phyloP scores from a whole-genome alignment of 2,329 filamentous ascomycete genomes.

The Fusarium napiforme region DNA sequence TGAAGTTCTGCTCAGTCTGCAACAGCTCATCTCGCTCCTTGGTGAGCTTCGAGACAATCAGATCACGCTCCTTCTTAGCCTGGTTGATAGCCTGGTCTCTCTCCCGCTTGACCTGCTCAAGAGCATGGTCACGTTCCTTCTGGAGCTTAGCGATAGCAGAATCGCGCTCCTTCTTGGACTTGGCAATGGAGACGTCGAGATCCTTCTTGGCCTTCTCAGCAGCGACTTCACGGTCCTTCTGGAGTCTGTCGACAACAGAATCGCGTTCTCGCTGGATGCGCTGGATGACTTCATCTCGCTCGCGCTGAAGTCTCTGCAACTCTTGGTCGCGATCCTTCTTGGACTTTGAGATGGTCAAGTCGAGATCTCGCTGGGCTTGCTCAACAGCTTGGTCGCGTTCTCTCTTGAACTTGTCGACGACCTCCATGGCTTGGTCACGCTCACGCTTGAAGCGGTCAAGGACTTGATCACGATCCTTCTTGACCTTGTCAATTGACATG shows the following conservation, averaged over 20 bases:
- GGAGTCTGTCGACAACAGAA: slow-evolving; percentile 27
- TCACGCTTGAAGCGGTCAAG: slow-evolving; percentile 32
- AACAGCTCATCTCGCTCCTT: slow-evolving; percentile 41
- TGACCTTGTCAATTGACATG: slow-evolving; percentile 32
- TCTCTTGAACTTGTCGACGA: slow-evolving; percentile 35
- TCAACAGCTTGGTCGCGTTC: slow-evolving; percentile 35
- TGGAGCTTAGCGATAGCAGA: slow-evolving; percentile 32
- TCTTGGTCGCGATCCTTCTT: slow-evolving; percentile 36
- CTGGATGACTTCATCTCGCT: slow-evolving; percentile 33
- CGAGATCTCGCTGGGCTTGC: slow-evolving; percentile 33
- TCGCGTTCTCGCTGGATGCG: slow-evolving; percentile 39
- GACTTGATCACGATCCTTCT: slow-evolving; percentile 32
- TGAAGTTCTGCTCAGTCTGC: slow-evolving; percentile 34
- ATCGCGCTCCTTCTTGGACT: slow-evolving; percentile 41
- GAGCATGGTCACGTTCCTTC: slow-evolving; percentile 37
- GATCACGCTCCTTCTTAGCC: slow-evolving; percentile 36
- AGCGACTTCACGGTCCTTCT: slow-evolving; percentile 31
- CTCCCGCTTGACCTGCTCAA: slow-evolving; percentile 34
- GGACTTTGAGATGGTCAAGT: slow-evolving; percentile 21
- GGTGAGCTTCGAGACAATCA: slow-evolving; percentile 33
- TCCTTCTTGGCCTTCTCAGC: slow-evolving; percentile 40
- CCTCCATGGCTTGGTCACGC: slow-evolving; percentile 29
- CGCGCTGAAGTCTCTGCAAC: slow-evolving; percentile 24
- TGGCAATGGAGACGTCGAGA: slow-evolving; percentile 32
- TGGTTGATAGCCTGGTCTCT: slow-evolving; percentile 36